Evolutionary conservation across 805 yeast species (phyloP).

Genomic region (Hanseniaspora singularis): DNA sequence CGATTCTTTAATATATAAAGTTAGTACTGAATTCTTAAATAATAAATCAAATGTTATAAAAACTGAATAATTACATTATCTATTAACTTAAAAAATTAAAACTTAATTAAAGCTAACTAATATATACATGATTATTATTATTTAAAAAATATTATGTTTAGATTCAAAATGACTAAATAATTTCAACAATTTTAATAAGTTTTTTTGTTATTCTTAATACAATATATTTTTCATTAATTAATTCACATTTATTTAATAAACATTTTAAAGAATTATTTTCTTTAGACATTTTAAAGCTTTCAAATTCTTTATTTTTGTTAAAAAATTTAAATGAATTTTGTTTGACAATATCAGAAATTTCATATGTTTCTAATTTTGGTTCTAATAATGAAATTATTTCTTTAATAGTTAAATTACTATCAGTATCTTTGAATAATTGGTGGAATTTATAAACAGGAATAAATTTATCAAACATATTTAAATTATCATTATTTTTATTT

Average conservation of each 20-base stretch:
- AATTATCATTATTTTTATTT: background rate
- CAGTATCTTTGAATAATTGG: constrained; percentile 17
- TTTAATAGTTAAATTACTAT: background rate
- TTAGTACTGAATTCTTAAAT: too few relatives aligned
- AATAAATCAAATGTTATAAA: too few relatives aligned
- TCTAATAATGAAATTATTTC: background rate
- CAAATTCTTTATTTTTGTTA: background rate
- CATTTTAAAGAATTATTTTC: background rate
- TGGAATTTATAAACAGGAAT: constrained; percentile 14
- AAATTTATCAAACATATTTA: constrained; percentile 3
- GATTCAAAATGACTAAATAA: too few relatives aligned
- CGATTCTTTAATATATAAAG: too few relatives aligned
- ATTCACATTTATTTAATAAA: constrained; percentile 1
- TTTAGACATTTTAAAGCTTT: background rate
- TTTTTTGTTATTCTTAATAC: constrained; percentile 1
- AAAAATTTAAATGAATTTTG: constrained; percentile 1
- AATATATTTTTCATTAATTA: background rate
- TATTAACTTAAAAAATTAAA: too few relatives aligned
- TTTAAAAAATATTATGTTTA: background rate
- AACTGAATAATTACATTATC: too few relatives aligned
- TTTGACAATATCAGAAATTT: background rate
- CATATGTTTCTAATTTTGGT: background rate
- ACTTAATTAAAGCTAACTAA: too few relatives aligned
- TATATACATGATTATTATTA: background rate
- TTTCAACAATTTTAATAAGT: constrained; percentile 1